Base-by-base conservation (phyloP, 2,329 filamentous ascomycete genomes). In the Sporothrix humicola region DNA sequence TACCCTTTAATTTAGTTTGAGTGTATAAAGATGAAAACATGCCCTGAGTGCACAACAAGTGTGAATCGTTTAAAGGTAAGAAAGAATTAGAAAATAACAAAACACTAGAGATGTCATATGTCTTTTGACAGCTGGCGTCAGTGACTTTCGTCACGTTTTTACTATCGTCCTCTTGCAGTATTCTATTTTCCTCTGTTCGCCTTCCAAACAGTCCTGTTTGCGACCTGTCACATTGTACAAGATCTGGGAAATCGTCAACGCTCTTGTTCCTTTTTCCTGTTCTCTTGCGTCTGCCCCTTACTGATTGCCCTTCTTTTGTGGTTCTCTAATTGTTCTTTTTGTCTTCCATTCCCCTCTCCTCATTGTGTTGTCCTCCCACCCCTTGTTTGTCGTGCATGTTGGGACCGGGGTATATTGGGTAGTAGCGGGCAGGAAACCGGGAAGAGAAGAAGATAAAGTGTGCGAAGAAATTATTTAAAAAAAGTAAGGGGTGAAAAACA, bases 191-290 rank as follows among this genome's bases (percentile, higher is more conserved):
- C 23, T 42, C 56, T 44, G 20, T 20, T 50, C 15, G 17, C 48
- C 20, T 73, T 26, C 54, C 23, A 44, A 59, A 23, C 26, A n/a
- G 59, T 37, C 26, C 48, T 78, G 77, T 77, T 79, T 79, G 79
- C 82, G 82, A 85, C 80, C 78, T 81, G 82, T 86, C 84, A 85
- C 83, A 83, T 86, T 79, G 78, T 81, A 87, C 85, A 84, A 85
- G 84, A 87, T 87, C 85, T 85, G 78, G 77, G 78, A 54, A 46
- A 79, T 75, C 79, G 78, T 79, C 79, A 79, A 78, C 78, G 79
- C 74, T 61, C 75, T 77, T 44, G 0, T 17, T 23, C 13, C 17
- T 52, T 52, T 48, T 10, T 56, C 12, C 44, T 56, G 8, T 23
- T 56, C 17, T 56, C n/a, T 50, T 59, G 13, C 7, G 23, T 46